A percentile compares a stretch with the other conserved stretches of the same genome.
Conservation (phyloP, 2,329 filamentous ascomycete genomes). For the Grosmannia serpens region DNA sequence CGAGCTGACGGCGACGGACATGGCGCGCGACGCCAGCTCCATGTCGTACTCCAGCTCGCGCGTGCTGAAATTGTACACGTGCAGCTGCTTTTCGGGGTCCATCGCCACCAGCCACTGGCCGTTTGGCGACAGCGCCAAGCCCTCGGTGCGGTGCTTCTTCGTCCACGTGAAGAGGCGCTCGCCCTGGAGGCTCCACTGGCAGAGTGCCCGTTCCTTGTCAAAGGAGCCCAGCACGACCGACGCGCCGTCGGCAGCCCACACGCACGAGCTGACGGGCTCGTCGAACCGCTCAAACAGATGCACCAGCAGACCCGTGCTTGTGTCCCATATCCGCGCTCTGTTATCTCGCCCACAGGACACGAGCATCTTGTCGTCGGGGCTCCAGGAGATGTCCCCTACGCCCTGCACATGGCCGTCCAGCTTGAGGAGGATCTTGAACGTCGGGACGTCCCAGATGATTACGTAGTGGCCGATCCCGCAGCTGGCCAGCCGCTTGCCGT, state of each 20-base stretch:
- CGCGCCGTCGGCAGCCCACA: slow-evolving; percentile 72
- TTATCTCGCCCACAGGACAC: slow-evolving; percentile 73
- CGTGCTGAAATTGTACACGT: slow-evolving; percentile 72
- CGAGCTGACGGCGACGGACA: slow-evolving; percentile 67
- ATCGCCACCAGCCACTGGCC: slow-evolving; percentile 71
- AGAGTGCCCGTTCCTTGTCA: slow-evolving; percentile 53
- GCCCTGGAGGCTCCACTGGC: slow-evolving; percentile 58
- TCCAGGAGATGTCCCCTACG: slow-evolving; percentile 79
- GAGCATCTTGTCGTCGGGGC: slow-evolving; percentile 77
- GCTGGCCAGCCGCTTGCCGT: slow-evolving; percentile 72
- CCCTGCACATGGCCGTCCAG: slow-evolving; percentile 57
- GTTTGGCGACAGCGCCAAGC: slow-evolving; percentile 72
- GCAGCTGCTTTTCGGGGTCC: slow-evolving; percentile 56
- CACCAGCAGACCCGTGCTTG: slow-evolving; percentile 53
- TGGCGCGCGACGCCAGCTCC: slow-evolving; percentile 56
- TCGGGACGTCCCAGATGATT: slow-evolving; percentile 68
- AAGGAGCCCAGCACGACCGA: slow-evolving; percentile 72
- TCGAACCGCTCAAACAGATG: slow-evolving; percentile 57
- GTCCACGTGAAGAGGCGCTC: slow-evolving; percentile 54
- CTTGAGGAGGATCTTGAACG: slow-evolving; percentile 52
- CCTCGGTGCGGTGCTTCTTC: slow-evolving; percentile 65
- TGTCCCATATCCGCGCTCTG: slow-evolving; percentile 65
- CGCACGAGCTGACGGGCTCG: slow-evolving; percentile 79
- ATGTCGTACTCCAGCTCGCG: slow-evolving; percentile 66
- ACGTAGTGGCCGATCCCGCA: slow-evolving; percentile 66